Conservation (phyloP, 108 stramenopile species). For the Pseudonitzschia multiseries region DNA sequence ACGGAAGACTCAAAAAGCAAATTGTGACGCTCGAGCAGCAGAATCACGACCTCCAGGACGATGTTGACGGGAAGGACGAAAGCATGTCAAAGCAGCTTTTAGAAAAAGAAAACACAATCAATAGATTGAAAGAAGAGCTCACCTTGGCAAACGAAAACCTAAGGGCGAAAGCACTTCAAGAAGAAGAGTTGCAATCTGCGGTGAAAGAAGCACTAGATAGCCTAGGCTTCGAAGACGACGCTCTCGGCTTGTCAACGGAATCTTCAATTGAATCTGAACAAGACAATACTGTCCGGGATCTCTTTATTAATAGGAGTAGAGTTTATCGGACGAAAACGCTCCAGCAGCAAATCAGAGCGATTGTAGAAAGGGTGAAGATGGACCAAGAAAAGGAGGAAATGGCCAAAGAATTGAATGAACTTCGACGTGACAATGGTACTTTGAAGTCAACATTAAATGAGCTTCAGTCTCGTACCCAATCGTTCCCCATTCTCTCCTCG, state of each 20-base stretch:
- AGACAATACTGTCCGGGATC: background rate
- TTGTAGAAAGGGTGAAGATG: conserved; percentile 16
- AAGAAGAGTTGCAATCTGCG: background rate
- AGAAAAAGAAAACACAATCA: conserved; percentile 2
- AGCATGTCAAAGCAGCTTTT: background rate
- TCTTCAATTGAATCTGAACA: conserved; percentile 12
- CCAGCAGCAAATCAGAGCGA: conserved; percentile 17
- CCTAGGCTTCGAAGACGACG: background rate
- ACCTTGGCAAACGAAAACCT: background rate
- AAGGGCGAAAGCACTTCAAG: background rate
- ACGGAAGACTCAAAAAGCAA: conserved; percentile 25
- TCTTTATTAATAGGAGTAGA: background rate
- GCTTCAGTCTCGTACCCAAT: background rate
- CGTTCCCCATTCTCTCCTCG: background rate
- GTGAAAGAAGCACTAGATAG: background rate
- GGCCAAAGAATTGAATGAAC: background rate
- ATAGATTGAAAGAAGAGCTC: background rate
- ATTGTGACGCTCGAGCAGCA: conserved; percentile 11
- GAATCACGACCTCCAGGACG: conserved; percentile 3
- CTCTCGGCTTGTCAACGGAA: background rate
- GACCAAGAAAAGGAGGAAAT: background rate
- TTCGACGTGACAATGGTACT: conserved; percentile 1
- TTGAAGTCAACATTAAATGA: background rate
- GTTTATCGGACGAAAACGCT: background rate
- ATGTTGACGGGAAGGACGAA: background rate